Conservation (phyloP, 768 basidiomycete genomes). For the Multifurca ochricompacta region DNA sequence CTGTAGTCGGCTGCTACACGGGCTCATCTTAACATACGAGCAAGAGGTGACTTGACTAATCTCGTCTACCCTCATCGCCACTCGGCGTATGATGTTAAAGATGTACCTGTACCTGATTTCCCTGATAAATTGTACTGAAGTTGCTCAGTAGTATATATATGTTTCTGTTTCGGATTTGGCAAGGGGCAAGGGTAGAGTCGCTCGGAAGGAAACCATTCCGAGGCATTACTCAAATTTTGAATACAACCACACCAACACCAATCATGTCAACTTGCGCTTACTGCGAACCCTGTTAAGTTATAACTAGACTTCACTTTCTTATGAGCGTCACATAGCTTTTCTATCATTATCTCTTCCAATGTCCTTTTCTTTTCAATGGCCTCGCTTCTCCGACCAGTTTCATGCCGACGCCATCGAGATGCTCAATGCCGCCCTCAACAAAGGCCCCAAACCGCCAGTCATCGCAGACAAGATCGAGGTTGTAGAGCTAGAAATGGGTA, state of each 20-base stretch:
- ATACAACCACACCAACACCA: no score
- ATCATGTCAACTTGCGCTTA: background rate
- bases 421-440: constrained; percentile 94
- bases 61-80: no score
- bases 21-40: no score
- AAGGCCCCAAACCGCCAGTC: constrained; percentile 95
- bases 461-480: constrained; percentile 98
- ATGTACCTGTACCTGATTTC: no score
- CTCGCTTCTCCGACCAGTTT: constrained; percentile 93
- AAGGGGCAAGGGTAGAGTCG: no score
- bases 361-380: constrained; percentile 95
- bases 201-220: background rate
- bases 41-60: no score
- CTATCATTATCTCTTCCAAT: constrained; percentile 33
- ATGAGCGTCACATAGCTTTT: background rate
- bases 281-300: background rate
- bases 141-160: no score
- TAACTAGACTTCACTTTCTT: background rate
- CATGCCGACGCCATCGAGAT: constrained; percentile 94
- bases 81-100: no score
- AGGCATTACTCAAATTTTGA: no score
- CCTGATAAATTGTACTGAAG: no score
- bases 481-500: constrained; percentile 98
- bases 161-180: no score
- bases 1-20: no score